Evolutionary conservation across 352 stramenopile genomes (phyloP).

Genomic region (Phytophthora sp.): DNA sequence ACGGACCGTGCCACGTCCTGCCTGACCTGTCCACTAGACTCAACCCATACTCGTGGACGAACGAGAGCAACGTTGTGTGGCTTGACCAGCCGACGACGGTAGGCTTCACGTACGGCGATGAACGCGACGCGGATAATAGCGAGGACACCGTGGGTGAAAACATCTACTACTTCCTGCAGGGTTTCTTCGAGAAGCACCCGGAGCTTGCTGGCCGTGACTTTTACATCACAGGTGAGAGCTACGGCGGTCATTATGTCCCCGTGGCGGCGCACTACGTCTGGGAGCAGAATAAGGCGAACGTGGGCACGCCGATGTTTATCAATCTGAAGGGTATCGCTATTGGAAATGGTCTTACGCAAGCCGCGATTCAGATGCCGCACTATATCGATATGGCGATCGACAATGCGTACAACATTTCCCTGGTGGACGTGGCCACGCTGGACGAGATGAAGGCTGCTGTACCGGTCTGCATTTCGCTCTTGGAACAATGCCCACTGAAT

Average conservation of each 20-base stretch:
- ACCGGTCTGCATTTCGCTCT: slow-evolving; percentile 30
- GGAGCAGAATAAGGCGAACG: slow-evolving; percentile 48
- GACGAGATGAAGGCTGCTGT: slow-evolving; percentile 43
- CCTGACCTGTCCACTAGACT: slow-evolving; percentile 52
- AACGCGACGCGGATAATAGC: slow-evolving; percentile 44
- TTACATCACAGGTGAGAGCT: slow-evolving; percentile 46
- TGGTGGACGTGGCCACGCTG: slow-evolving; percentile 41
- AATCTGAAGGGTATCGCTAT: slow-evolving; percentile 57
- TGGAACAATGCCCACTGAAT: slow-evolving; percentile 40
- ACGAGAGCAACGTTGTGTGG: slow-evolving; percentile 71
- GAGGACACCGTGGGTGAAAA: slow-evolving; percentile 68
- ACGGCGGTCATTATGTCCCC: slow-evolving; percentile 71
- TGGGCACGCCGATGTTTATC: slow-evolving; percentile 29
- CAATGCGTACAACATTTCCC: slow-evolving; percentile 68
- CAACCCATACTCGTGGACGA: slow-evolving; percentile 78
- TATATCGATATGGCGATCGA: slow-evolving; percentile 58
- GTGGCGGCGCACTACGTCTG: slow-evolving; percentile 59
- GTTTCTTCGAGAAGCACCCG: slow-evolving; percentile 68
- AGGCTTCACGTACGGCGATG: slow-evolving; percentile 56
- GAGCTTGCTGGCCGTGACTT: slow-evolving; percentile 61
- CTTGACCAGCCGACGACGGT: slow-evolving; percentile 72
- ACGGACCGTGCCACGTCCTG: slow-evolving; percentile 66
- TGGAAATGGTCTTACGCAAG: slow-evolving; percentile 55
- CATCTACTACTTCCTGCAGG: slow-evolving; percentile 74
- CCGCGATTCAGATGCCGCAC: slow-evolving; percentile 46